Evolutionary conservation across 192 early-diverging fungal species (phyloP), one percentile per base, ranked within the genome.

Genomic region (Powellomyces hirtus): DNA sequence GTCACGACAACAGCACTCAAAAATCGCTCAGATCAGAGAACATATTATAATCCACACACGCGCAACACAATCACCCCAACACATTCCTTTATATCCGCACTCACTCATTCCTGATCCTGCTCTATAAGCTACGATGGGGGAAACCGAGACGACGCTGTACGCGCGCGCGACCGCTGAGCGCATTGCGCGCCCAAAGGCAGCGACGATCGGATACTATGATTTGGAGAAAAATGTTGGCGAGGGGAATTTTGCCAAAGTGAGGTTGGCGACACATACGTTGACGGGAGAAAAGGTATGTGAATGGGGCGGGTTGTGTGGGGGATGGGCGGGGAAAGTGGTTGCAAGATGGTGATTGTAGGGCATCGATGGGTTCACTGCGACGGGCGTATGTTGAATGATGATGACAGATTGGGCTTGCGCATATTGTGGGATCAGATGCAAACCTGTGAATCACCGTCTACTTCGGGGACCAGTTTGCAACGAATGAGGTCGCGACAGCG

Each of bases 241-340:
- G 72, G 85, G 85, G 26, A 86, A 86, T 56, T 86, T 86, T 74
- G 85, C 85, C 26, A 86, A 85, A 59, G 85, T 86, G 26, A 73
- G 77, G 61, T 58, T 86, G 51, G 85, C 85, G 7, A 86, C 69
- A 24, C 85, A 86, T 60, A 74, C 78, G 11, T 70, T 86, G 53
- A 86, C 85, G 2, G 75, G 75, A 5, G 75, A 86, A 62, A 80
- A 86, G 83, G 85, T 82, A 70, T 22, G 56, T 20, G 0, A 1
- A 13, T 61, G 51, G 4, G 50, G 24, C 7, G 50, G n/a, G n/a
- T n/a, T n/a, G n/a, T n/a, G n/a, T n/a, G n/a, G n/a, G 40, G n/a
- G n/a, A 44, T 44, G 40, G 40, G 40, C 40, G 10, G 40, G 40
- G 40, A 44, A 44, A 13, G 40, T 13, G n/a, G 40, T 10, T n/a